Conservation (phyloP, 306 rosid species). For the Rubus idaeus region DNA sequence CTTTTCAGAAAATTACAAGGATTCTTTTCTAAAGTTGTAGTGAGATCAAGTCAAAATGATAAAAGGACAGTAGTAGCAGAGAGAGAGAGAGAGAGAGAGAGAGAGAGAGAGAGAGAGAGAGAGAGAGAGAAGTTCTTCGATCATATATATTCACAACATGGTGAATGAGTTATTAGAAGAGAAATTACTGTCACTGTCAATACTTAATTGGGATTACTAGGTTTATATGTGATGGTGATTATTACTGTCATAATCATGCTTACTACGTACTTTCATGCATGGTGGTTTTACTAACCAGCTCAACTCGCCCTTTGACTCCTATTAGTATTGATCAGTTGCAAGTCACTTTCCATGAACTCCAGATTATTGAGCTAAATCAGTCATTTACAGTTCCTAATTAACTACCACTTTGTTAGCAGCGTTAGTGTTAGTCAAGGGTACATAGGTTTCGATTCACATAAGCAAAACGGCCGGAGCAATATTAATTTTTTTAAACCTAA, state of each 20-base stretch:
- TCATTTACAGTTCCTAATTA: neutral
- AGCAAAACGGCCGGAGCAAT: neutral
- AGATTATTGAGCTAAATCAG: neutral
- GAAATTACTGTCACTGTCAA: neutral
- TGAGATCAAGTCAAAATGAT: neutral
- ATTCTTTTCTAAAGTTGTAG: neutral
- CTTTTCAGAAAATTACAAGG: neutral
- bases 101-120: too few species aligned
- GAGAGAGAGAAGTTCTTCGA: too few species aligned
- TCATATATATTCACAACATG: too few species aligned
- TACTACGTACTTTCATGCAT: neutral
- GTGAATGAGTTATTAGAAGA: neutral
- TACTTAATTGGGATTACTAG: neutral
- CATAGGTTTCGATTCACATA: neutral
- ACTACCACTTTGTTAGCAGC: neutral
- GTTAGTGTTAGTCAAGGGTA: neutral
- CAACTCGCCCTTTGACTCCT: neutral
- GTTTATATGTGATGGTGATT: neutral
- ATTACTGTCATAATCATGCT: constrained; percentile 10
- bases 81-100: too few species aligned
- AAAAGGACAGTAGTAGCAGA: neutral
- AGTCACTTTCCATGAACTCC: neutral
- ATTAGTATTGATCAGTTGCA: neutral
- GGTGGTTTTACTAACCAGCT: too few species aligned
- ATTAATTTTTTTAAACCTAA: too few species aligned